Base-by-base conservation (phyloP, 768 basidiomycete species). In the Lactarius hatsudake region DNA sequence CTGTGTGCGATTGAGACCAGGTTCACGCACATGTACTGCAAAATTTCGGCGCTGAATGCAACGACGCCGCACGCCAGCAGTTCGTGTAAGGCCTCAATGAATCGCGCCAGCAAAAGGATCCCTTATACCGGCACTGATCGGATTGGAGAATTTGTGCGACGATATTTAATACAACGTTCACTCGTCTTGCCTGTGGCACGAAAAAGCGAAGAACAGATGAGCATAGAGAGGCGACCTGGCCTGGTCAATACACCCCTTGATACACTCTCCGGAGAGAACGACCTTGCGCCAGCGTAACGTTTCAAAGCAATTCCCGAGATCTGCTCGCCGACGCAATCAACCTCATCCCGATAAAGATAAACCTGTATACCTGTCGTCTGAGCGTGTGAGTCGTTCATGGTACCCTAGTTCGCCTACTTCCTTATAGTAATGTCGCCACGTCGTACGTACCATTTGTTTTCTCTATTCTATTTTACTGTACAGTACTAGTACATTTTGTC, bases 1-100 rank as follows among this genome's bases (percentile, higher is more conserved):
- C 83, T 0, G 78, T 79, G 10, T 78, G 84, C 26, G 89, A 90
- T 69, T 74, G 84, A 9, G 78, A 79, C 26, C 95, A 94, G 91
- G 84, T 98, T 1, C 72, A 80, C 20, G 76, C 77, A 61, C 85
- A 93, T 71, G 73, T 93, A 18, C 73, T 76, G 61, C 75, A 76
- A 73, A 73, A 65, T 59, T 72, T 66, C 48, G 61, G 71, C 15
- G 66, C 20, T 6, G 48, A 13, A 23, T 51, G 12, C 48, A 51
- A 45, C 6, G 17, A 20, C 20, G 23, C 13, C 48, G 48, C 23
- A 23, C 48, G 4, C 8, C 23, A 23, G 48, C 48, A 13, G 23
- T 51, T 10, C 48, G 5, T 42, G 17, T 18, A 42, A 18, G 42
- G 6, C 7, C 6, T 18, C 42, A 17, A 42, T 8, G 17, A 42